Conservation (phyloP, 2,329 filamentous ascomycete genomes). For the Cordyceps fumosorosea region DNA sequence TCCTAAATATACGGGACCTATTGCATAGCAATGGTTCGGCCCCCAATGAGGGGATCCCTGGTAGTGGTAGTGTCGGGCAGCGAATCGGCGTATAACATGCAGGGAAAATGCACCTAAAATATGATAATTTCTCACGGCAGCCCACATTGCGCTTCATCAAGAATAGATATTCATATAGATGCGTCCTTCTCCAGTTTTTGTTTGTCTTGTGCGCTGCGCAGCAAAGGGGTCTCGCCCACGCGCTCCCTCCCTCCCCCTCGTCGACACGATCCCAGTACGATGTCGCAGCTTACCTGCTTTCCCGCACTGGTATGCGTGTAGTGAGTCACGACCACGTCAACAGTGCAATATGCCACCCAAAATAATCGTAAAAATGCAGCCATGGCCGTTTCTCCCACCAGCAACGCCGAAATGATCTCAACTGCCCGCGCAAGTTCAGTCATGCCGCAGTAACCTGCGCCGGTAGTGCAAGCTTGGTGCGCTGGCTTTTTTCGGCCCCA, state of each 20-base stretch:
- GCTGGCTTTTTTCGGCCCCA: conserved; percentile 9
- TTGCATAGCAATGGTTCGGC: neutral
- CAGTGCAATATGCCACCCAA: neutral
- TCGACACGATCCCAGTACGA: neutral
- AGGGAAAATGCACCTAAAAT: neutral
- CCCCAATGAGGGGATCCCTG: neutral
- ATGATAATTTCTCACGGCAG: neutral
- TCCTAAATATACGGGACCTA: neutral
- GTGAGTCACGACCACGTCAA: neutral
- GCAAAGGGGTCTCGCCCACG: neutral
- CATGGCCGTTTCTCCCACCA: neutral
- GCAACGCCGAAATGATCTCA: neutral
- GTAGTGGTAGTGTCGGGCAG: neutral
- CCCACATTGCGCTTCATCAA: neutral
- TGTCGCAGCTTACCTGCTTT: neutral
- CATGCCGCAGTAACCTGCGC: neutral
- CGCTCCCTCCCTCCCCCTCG: neutral
- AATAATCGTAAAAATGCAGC: neutral
- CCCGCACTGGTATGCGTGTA: neutral
- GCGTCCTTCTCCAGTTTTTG: neutral
- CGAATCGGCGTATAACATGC: neutral
- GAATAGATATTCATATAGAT: neutral
- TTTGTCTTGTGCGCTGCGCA: neutral
- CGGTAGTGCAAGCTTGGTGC: conserved; percentile 11
- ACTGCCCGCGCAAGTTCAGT: neutral